Percentiles rank a stretch among this genome's conserved stretches.
These are phyloP conservation scores for Litchi chinensis DNA, from an alignment of 345 rosid species.

Conservation along the genomic window DNA sequence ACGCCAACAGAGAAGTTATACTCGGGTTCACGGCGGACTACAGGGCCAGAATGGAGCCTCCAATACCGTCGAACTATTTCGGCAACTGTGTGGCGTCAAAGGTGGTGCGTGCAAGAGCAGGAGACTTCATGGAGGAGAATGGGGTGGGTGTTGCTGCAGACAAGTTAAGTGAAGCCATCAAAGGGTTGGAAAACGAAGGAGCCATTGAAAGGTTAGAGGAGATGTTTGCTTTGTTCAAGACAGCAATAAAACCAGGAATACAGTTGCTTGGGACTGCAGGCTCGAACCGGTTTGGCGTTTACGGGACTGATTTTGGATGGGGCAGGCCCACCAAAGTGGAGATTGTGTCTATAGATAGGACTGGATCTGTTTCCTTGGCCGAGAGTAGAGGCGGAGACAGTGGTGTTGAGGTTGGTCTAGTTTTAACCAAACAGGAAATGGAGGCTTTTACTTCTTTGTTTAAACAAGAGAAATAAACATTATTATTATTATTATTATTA, in stretches of 20 bases:
- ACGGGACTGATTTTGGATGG: conserved; percentile 31
- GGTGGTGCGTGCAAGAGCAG: background rate
- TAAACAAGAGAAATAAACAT: no score
- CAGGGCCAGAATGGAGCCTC: conserved; percentile 27
- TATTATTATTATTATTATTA: no score
- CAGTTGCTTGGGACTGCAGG: conserved; percentile 8
- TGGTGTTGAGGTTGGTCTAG: conserved; percentile 36
- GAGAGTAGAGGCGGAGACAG: conserved; percentile 24
- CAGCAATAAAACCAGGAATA: background rate
- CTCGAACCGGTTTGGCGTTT: conserved; percentile 14
- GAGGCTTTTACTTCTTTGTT: conserved; percentile 17
- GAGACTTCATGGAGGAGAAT: conserved; percentile 1
- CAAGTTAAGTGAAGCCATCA: background rate
- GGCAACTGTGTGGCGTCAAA: conserved; percentile 28
- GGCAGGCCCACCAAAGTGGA: conserved; percentile 34
- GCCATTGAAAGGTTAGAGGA: background rate
- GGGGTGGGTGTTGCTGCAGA: background rate
- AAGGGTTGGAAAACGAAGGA: background rate
- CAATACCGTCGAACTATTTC: conserved; percentile 29
- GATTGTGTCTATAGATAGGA: conserved; percentile 25
- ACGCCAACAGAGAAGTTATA: background rate
- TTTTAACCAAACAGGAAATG: conserved; percentile 27
- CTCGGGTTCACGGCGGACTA: conserved; percentile 29
- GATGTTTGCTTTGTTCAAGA: background rate
- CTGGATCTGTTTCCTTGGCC: conserved; percentile 21